Base-by-base conservation (phyloP, 83 land plant species). In the Diphasiastrum complanatum region DNA sequence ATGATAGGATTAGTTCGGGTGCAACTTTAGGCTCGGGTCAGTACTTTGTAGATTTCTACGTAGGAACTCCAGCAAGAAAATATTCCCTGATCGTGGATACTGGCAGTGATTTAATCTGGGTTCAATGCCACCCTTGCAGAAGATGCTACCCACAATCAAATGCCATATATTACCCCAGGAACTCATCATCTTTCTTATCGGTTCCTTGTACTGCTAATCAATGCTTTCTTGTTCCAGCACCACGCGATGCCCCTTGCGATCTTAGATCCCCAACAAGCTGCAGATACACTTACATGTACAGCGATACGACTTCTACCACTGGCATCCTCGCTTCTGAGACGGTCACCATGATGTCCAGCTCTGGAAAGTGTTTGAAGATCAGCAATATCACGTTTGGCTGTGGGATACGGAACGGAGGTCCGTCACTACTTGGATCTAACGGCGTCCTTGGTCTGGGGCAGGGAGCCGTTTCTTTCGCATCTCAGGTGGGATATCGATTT, bases 371-470 rank as follows among this genome's bases (percentile, higher is more conserved):
- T 18, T 45, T 41, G 3, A 6, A 58, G 47, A 40, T 71, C 36
- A 6, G 33, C 10, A 31, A 65, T 29, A 32, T 81, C 14, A 33
- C 65, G 6, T 75, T 80, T 59, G 88, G 85, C 1, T 84, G 88
- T 47, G 84, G 74, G 33, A 57, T 75, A 45, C 33, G 40, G 22
- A 60, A 45, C 32, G 45, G 60, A 18, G 76, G 76, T 3, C 61
- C 6, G 18, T 23, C 49, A 23, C 72, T 78, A 53, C 51, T 38
- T 10, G 73, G 73, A 0, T 67, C 72, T 16, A 50, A 51, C 12
- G 85, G 85, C 1, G 80, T 81, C 11, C 33, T 85, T 48, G 89
- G 85, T 54, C 65, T 85, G 38, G 83, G 89, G 38, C 77, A 76
- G 4, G 83, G 83, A 1, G 63, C 79, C 60, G 76, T 75, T 45